phyloP scores from a whole-genome alignment of 306 rosid species.

The Prunus dulcis region DNA sequence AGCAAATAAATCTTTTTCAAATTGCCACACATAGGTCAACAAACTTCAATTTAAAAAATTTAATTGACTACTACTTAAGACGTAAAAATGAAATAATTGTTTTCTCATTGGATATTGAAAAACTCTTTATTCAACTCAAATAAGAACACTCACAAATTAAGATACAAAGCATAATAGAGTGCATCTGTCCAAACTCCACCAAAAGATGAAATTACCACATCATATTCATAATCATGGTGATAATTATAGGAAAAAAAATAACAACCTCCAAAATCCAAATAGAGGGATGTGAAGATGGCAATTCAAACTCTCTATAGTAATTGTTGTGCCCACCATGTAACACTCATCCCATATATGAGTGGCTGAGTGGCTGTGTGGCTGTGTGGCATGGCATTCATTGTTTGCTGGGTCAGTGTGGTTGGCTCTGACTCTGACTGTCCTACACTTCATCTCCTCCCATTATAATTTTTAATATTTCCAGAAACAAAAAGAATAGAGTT shows the following conservation, averaged over 20 bases:
- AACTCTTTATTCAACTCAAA: not conserved
- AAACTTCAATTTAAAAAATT: too few species aligned
- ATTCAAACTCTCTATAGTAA: not conserved
- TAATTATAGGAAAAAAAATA: not conserved
- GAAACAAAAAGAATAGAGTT: not conserved
- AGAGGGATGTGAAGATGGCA: not conserved
- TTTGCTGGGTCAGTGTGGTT: not conserved
- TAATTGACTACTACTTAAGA: too few species aligned
- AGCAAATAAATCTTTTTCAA: too few species aligned
- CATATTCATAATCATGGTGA: not conserved
- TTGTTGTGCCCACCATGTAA: too few species aligned
- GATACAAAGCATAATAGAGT: not conserved
- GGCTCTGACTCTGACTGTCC: not conserved
- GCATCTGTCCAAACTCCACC: not conserved
- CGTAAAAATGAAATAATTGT: not conserved
- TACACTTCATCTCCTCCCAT: not conserved
- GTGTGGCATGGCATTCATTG: not conserved
- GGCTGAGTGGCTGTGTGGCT: not conserved
- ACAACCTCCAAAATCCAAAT: not conserved
- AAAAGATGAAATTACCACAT: not conserved
- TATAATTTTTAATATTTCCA: not conserved
- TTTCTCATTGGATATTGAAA: not conserved
- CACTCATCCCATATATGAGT: too few species aligned
- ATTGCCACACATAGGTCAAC: too few species aligned
- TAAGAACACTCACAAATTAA: not conserved